Evolutionary conservation across 2,329 filamentous ascomycete species (phyloP).

Genomic region (Aspergillus ruber): DNA sequence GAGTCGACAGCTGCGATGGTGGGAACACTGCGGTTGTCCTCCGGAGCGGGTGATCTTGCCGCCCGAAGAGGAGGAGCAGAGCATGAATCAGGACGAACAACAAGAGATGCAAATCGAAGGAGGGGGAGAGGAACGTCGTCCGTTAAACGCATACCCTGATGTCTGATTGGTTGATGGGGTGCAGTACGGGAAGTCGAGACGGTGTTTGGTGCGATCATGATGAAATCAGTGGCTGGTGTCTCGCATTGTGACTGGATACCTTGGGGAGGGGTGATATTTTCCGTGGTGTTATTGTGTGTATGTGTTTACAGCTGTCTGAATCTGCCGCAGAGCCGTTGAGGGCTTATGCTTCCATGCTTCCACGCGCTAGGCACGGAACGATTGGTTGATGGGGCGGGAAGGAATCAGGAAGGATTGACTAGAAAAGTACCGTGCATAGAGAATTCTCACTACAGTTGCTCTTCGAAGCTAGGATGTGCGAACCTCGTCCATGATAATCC

Average conservation of each 20-base stretch:
- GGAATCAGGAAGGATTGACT: no score
- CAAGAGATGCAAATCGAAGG: background rate
- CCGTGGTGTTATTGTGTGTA: no score
- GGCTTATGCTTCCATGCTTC: no score
- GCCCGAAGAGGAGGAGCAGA: constrained; percentile 1
- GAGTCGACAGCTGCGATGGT: constrained; percentile 26
- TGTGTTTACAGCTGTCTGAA: no score
- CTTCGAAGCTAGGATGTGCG: no score
- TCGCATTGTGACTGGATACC: background rate
- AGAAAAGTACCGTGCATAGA: no score
- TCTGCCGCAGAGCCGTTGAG: no score
- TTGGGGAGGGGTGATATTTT: background rate
- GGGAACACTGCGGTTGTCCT: constrained; percentile 14
- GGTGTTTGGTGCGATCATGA: background rate
- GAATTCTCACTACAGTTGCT: no score
- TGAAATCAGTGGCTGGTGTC: background rate
- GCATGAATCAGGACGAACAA: background rate
- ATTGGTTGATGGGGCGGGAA: background rate
- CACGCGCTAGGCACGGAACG: background rate
- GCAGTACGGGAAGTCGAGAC: no score
- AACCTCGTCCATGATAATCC: background rate
- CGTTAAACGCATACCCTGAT: no score
- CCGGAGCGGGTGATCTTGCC: background rate
- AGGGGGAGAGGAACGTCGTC: no score
- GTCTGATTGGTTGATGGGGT: no score